Percentiles rank a stretch among this genome's conserved stretches.
These are phyloP conservation scores for Eimeria brunetti DNA, from an alignment of 169 alveolate species.

Conservation along the genomic window DNA sequence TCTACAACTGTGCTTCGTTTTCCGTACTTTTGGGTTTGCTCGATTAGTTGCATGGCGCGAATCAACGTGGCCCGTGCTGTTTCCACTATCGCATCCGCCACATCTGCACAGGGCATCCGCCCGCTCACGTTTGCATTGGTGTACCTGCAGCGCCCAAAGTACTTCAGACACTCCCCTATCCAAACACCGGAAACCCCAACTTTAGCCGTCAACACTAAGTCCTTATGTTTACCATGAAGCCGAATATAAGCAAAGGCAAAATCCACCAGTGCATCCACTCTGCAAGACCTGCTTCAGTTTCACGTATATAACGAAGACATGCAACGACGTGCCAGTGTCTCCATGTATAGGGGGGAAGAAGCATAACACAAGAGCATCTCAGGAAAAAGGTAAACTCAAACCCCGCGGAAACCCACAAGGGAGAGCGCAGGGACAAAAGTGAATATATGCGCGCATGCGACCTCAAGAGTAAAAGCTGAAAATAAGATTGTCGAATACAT, in stretches of 20 bases:
- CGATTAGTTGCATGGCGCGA: slow-evolving; percentile 92
- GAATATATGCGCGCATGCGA: not conserved
- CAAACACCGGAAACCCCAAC: not conserved
- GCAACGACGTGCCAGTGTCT: not conserved
- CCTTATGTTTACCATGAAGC: not conserved
- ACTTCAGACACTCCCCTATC: not conserved
- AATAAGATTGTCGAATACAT: not conserved
- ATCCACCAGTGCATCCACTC: not conserved
- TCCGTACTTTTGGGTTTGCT: slow-evolving; percentile 83
- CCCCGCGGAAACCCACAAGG: not conserved
- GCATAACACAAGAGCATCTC: not conserved
- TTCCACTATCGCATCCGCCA: slow-evolving; percentile 97
- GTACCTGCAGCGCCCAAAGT: slow-evolving; percentile 87
- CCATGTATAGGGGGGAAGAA: not conserved
- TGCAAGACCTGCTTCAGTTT: not conserved
- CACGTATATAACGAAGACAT: not conserved
- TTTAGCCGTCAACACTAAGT: not conserved
- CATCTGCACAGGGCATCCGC: slow-evolving; percentile 98
- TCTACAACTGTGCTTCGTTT: not conserved
- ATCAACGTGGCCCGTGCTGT: slow-evolving; percentile 97
- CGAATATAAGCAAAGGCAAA: not conserved
- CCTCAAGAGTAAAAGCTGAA: not conserved
- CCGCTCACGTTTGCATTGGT: slow-evolving; percentile 98
- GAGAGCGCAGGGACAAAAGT: not conserved
- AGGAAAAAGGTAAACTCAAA: not conserved